Conservation (phyloP, 2,329 filamentous ascomycete species). For the Teratosphaeria destructans region DNA sequence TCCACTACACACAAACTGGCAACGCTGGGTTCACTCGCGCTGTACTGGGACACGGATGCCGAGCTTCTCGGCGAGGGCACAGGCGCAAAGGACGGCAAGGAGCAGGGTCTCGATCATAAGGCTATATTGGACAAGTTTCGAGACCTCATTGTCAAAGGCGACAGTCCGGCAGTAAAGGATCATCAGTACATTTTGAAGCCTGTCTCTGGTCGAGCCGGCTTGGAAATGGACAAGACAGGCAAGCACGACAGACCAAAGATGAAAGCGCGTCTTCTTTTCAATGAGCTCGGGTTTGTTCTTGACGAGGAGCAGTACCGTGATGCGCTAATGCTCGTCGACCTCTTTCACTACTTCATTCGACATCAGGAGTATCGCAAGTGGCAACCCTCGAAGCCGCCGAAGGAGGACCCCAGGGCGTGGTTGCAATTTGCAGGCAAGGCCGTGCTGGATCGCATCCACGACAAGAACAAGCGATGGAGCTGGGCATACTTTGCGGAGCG, state of each 20-base stretch:
- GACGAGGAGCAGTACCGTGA: constrained; percentile 97
- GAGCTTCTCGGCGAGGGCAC: constrained; percentile 72
- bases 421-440: constrained; percentile 82
- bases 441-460: constrained; percentile 86
- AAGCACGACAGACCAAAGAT: constrained; percentile 69
- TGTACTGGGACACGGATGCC: constrained; percentile 98
- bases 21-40: constrained; percentile 74
- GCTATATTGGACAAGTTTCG: constrained; percentile 70
- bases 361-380: constrained; percentile 95
- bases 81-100: constrained; percentile 52
- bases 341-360: constrained; percentile 96
- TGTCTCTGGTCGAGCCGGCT: constrained; percentile 86
- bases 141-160: constrained; percentile 64
- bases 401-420: constrained; percentile 89
- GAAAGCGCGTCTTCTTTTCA: constrained; percentile 84
- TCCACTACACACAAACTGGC: constrained; percentile 86
- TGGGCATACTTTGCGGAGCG: constrained; percentile 94
- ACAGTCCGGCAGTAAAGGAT: constrained; percentile 44
- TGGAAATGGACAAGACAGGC: constrained; percentile 90
- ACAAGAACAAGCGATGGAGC: constrained; percentile 83
- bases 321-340: constrained; percentile 91
- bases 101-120: constrained; percentile 57
- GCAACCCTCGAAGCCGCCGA: constrained; percentile 74
- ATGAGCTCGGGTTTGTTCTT: constrained; percentile 94
- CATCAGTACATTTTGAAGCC: constrained; percentile 95